Evolutionary conservation across 139 green algal species (phyloP), one percentile per base, ranked within the genome.

Genomic region (Desmodesmus armatus): DNA sequence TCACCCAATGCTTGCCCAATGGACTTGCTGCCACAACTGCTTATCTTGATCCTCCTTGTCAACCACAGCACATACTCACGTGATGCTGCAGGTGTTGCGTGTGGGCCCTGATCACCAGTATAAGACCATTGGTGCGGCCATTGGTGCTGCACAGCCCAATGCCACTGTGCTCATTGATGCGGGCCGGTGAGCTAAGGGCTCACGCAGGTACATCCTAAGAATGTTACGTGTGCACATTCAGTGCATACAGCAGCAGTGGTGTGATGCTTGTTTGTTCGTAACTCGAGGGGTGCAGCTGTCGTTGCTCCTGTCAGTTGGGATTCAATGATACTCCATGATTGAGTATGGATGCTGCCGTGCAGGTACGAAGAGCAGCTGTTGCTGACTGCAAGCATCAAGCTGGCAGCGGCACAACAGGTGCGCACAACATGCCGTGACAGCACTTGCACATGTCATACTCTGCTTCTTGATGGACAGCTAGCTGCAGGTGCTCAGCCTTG

Each of bases 341-440:
- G 21, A 29, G 3, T 39, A 15, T 39, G 62, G 6, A 17, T 49
- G 44, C 6, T 40, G 29, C 43, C 63, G 43, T 65, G 43, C 43
- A 79, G 72, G 44, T 79, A 79, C n/a, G 21, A 55, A 17, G 72
- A 79, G 44, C 33, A 43, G 0, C 43, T 79, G 25, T 11, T 60
- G 9, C n/a, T 82, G 5, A 13, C 25, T 19, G 70, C 69, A 33
- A 67, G 51, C 35, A 39, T 82, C 33, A 67, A 35, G 29, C 33
- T 82, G 74, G 49, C 33, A 53, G 35, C 49, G 27, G 74, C 74
- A 39, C 33, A 70, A 37, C 33, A 53, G 72, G 72, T 69, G n/a
- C 53, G 53, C 13, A 31, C 5, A n/a, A 23, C 15, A 23, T 23
- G 15, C 11, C 53, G 58, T 2, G 40, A n/a, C n/a, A n/a, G n/a